phyloP scores from a whole-genome alignment of 768 basidiomycete species.

The Strobilomyces dryophilus region DNA sequence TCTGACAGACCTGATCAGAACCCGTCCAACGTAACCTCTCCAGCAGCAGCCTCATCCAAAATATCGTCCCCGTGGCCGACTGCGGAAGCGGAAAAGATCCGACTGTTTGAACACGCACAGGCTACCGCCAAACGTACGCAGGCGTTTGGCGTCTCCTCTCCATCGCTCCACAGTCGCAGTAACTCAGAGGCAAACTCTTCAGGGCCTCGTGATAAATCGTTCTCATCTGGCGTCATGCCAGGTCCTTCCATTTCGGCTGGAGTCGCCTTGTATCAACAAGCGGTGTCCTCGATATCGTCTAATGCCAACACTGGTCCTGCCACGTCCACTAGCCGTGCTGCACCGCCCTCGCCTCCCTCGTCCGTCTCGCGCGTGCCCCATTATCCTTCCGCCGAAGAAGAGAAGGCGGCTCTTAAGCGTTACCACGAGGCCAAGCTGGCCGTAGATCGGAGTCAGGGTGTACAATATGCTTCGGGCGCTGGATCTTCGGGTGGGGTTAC shows the following conservation, averaged over 20 bases:
- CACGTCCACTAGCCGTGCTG: conserved; percentile 23
- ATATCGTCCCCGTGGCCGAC: conserved; percentile 45
- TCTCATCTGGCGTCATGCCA: conserved; percentile 6
- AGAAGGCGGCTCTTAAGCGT: conserved; percentile 64
- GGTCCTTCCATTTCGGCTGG: conserved; percentile 36
- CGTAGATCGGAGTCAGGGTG: conserved; percentile 55
- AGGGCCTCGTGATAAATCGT: conserved; percentile 9
- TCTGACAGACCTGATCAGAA: conserved; percentile 10
- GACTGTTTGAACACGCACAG: conserved; percentile 66
- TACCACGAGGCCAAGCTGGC: conserved; percentile 72
- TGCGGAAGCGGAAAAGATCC: conserved; percentile 73
- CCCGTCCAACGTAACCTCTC: neutral
- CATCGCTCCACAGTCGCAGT: conserved; percentile 23
- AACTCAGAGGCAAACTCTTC: conserved; percentile 29
- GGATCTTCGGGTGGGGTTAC: conserved; percentile 20
- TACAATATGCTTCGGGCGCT: conserved; percentile 19
- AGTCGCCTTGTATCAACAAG: conserved; percentile 41
- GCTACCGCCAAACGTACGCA: conserved; percentile 61
- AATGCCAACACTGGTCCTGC: conserved; percentile 10
- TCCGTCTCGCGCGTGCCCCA: conserved; percentile 36
- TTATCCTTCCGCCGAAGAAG: conserved; percentile 64
- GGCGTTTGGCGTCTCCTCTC: conserved; percentile 32
- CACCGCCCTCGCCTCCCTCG: conserved; percentile 28
- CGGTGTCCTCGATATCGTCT: conserved; percentile 38
- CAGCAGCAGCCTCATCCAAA: conserved; percentile 11